A percentile compares a stretch with the other conserved stretches of the same genome.
Conservation (phyloP, 139 green algal species). For the Asterochloris sp. region DNA sequence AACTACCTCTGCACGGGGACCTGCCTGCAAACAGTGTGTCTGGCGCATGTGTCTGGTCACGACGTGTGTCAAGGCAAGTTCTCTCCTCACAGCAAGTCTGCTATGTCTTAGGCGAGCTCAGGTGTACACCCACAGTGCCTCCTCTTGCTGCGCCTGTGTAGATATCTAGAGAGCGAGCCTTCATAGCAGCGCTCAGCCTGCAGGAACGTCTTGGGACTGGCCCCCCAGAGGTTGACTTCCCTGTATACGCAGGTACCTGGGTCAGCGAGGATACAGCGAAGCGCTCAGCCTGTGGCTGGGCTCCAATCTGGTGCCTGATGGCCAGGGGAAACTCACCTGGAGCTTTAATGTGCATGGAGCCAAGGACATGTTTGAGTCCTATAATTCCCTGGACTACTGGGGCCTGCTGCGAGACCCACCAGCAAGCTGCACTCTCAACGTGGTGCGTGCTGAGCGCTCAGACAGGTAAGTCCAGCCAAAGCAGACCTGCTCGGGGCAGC, state of each 20-base stretch:
- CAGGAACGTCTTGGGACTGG: too few species aligned
- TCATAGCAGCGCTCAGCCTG: too few species aligned
- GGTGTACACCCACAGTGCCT: not conserved
- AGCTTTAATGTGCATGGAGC: constrained; percentile 64
- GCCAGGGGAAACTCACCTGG: constrained; percentile 30
- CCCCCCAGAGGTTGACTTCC: too few species aligned
- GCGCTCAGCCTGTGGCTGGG: constrained; percentile 75
- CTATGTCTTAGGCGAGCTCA: not conserved
- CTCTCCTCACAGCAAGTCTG: not conserved
- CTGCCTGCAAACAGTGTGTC: constrained; percentile 1
- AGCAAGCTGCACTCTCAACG: constrained; percentile 37
- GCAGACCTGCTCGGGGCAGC: constrained; percentile 19
- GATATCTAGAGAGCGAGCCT: not conserved
- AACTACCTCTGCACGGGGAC: not conserved
- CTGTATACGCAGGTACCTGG: constrained; percentile 17
- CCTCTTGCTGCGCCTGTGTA: not conserved
- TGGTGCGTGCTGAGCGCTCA: constrained; percentile 59
- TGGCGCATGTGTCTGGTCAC: not conserved
- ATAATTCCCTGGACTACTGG: constrained; percentile 46
- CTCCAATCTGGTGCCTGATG: constrained; percentile 50
- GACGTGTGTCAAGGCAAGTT: not conserved
- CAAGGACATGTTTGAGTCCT: constrained; percentile 66
- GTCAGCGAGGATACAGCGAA: constrained; percentile 40
- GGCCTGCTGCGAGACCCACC: constrained; percentile 49
- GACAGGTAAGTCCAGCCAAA: constrained; percentile 38